Percentiles rank a stretch among this genome's conserved stretches.
phyloP scores from a whole-genome alignment of 2,329 filamentous ascomycete species.

The Colletotrichum sp. region DNA sequence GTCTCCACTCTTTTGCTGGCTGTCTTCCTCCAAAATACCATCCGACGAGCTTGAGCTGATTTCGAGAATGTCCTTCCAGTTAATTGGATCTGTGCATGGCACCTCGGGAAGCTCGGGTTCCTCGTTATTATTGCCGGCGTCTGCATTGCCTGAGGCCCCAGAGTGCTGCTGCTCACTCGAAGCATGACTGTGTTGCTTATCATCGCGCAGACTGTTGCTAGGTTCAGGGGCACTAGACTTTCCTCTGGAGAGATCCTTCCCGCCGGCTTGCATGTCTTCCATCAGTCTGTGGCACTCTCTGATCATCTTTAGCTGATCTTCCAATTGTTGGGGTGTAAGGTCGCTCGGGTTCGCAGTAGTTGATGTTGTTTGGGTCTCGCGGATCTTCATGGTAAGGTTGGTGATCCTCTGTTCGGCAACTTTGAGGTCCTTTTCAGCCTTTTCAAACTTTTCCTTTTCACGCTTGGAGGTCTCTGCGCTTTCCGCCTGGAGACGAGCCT shows the following conservation, averaged over 20 bases:
- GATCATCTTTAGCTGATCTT: background rate
- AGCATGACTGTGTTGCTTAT: background rate
- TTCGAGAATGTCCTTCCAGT: background rate
- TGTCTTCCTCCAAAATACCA: background rate
- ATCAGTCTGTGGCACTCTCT: background rate
- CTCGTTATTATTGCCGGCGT: background rate
- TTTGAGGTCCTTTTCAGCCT: background rate
- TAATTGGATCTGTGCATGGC: background rate
- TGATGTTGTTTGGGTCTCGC: background rate
- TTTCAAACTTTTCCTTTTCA: background rate
- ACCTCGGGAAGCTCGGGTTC: background rate
- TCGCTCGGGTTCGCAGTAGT: background rate
- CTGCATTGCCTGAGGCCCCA: background rate
- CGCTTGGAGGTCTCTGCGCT: background rate
- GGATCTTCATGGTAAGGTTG: conserved; percentile 16
- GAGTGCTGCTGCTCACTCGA: background rate
- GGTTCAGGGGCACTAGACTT: background rate
- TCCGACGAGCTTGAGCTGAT: background rate
- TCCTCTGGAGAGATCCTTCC: background rate
- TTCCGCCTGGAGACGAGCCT: background rate
- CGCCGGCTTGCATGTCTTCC: background rate
- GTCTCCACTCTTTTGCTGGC: background rate
- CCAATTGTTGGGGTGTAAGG: background rate
- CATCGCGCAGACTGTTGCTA: background rate
- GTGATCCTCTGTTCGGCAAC: conserved; percentile 10